Conservation (phyloP, 768 basidiomycete genomes). For the Panaeolus papilionaceus region DNA sequence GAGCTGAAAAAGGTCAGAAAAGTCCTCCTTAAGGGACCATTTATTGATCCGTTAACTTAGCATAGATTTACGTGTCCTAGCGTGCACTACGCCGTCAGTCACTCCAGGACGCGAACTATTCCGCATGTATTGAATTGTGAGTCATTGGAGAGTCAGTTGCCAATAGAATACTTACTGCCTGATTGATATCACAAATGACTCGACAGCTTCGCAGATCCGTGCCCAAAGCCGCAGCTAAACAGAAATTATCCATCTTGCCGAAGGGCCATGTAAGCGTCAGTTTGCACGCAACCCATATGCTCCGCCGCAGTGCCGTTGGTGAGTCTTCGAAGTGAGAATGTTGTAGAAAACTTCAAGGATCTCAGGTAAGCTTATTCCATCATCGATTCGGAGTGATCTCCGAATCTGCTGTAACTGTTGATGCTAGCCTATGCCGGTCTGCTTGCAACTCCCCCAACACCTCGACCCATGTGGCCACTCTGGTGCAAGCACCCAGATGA, state of each 20-base stretch:
- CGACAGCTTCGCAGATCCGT: neutral
- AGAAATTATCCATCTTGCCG: neutral
- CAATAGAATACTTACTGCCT: neutral
- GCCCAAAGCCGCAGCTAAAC: neutral
- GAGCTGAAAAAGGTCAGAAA: neutral
- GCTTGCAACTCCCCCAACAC: no score
- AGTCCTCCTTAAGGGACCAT: neutral
- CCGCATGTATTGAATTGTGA: no score
- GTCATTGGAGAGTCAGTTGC: neutral
- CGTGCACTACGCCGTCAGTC: neutral
- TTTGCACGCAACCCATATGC: neutral
- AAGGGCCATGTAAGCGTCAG: neutral
- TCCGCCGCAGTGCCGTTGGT: no score
- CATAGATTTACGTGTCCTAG: neutral
- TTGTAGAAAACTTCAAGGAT: no score
- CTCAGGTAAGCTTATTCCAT: neutral
- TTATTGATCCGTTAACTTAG: neutral
- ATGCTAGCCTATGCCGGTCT: no score
- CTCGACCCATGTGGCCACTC: no score
- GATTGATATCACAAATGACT: neutral
- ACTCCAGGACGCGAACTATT: no score
- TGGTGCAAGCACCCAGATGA: no score
- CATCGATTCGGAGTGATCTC: slow-evolving; percentile 2
- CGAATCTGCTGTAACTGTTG: neutral
- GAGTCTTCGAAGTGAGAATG: no score